Conservation (phyloP, 148 eudicot species). For the Chenopodium quinoa region DNA sequence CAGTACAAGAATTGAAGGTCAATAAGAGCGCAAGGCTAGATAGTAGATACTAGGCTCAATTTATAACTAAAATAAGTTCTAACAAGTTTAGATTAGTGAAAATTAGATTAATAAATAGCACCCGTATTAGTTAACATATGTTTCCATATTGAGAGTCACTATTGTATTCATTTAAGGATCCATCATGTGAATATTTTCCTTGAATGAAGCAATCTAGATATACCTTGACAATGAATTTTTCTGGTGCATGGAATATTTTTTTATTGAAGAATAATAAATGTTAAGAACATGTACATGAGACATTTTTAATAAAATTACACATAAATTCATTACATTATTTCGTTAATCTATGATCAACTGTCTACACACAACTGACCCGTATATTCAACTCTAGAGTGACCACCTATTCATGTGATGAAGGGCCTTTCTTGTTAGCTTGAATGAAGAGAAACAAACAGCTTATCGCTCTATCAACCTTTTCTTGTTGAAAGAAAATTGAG, state of each 20-base stretch:
- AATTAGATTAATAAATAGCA: no score
- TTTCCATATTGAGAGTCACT: no score
- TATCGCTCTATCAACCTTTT: background rate
- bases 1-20: background rate
- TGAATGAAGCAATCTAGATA: no score
- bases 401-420: background rate
- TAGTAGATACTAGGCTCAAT: no score
- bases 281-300: background rate
- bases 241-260: no score
- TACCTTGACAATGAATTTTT: no score
- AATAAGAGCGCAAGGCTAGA: no score
- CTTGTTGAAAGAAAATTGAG: conserved; percentile 14
- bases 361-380: background rate
- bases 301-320: background rate
- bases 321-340: background rate
- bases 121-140: no score
- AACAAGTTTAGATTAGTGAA: no score
- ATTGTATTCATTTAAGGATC: no score
- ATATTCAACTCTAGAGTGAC: no score
- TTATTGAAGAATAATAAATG: background rate
- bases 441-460: background rate
- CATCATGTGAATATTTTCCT: background rate
- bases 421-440: background rate
- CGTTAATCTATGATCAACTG: background rate
- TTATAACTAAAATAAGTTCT: no score